phyloP scores from a whole-genome alignment of 306 rosid species.

The Neltuma alba region DNA sequence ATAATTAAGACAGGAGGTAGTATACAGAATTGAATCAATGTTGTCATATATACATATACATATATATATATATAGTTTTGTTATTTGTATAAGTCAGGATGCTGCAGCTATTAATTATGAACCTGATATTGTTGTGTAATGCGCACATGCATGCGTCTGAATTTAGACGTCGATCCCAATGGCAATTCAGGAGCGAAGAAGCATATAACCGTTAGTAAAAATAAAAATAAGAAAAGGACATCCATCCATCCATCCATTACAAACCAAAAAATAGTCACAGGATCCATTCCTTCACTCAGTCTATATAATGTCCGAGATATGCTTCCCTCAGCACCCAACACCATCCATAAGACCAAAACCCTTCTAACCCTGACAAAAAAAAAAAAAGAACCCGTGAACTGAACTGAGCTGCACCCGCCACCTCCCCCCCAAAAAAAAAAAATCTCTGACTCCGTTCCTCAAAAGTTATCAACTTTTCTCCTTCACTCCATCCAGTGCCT shows the following conservation, averaged over 20 bases:
- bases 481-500: background rate
- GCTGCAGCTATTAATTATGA: background rate
- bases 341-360: background rate
- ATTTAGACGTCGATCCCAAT: background rate
- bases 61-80: too few species aligned
- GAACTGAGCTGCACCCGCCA: background rate
- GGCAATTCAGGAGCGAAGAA: background rate
- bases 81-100: too few species aligned
- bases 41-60: too few species aligned
- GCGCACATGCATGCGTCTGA: slow-evolving; percentile 9
- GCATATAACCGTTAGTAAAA: background rate
- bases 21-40: too few species aligned
- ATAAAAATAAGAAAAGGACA: background rate
- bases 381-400: slow-evolving; percentile 61
- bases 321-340: background rate
- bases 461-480: background rate
- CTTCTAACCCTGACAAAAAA: background rate
- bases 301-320: background rate
- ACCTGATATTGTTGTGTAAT: background rate
- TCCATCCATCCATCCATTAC: background rate
- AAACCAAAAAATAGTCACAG: background rate
- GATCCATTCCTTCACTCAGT: background rate
- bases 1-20: too few species aligned
- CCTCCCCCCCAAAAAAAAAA: too few species aligned
- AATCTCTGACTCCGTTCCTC: slow-evolving; percentile 24